Evolutionary conservation across 192 early-diverging fungal species (phyloP), one percentile per base, ranked within the genome.

Genomic region (Lobosporangium transversale): DNA sequence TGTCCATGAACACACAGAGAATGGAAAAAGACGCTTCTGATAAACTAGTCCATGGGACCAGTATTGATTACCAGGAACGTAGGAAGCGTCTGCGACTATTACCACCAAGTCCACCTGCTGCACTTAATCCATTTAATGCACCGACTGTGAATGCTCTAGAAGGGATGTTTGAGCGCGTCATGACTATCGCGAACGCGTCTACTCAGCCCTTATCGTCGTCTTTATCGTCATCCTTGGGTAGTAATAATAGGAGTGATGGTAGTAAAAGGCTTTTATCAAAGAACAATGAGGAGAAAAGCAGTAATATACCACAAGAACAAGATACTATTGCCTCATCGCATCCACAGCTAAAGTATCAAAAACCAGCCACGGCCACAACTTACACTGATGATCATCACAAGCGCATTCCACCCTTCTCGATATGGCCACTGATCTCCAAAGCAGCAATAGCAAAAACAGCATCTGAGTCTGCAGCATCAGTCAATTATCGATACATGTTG

Each of bases 161-260:
- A 20, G 45, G 30, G 24, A 76, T 76, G 73, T 76, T 76, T 67
- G 63, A 56, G 11, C 73, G 73, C 17, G 73, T 76, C 47, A 54
- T 76, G 35, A 45, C 64, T 11, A 32, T 66, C 1, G 73, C 73
- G n/a, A 45, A 14, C 21, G 49, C 42, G 36, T 48, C 43, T 20
- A 26, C 56, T 32, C 62, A 49, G 27, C 44, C n/a, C 45, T 35
- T 32, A 20, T 20, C n/a, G 3, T n/a, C n/a, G n/a, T n/a, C n/a
- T n/a, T n/a, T n/a, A n/a, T n/a, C n/a, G n/a, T n/a, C n/a, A n/a
- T n/a, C n/a, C n/a, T n/a, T n/a, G n/a, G n/a, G n/a, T n/a, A n/a
- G n/a, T n/a, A n/a, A n/a, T n/a, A n/a, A n/a, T n/a, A n/a, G n/a
- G n/a, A n/a, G n/a, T n/a, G n/a, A n/a, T n/a, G n/a, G n/a, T n/a